phyloP scores from a whole-genome alignment of 768 basidiomycete species.

The Phaffia australis region DNA sequence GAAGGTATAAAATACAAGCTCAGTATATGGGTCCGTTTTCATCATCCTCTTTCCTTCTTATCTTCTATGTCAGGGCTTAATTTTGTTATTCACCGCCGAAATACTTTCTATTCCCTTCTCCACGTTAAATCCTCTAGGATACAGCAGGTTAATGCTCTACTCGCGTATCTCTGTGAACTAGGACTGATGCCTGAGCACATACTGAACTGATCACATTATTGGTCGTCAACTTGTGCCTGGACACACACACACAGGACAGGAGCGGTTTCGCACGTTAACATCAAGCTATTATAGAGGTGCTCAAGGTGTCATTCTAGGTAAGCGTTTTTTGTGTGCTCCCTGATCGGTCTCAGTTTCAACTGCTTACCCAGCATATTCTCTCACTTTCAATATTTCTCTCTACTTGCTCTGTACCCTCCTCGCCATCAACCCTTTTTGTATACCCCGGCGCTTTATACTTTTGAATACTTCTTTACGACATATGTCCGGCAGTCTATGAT shows the following conservation, averaged over 20 bases:
- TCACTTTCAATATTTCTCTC: not conserved
- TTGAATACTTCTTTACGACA: not conserved
- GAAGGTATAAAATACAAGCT: constrained; percentile 51
- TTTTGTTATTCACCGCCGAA: too few relatives aligned
- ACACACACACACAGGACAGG: constrained; percentile 94
- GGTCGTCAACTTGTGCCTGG: not conserved
- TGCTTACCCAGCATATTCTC: not conserved
- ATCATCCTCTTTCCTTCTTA: not conserved
- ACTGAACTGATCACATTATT: not conserved
- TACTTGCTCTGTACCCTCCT: too few relatives aligned
- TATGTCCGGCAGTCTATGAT: constrained; percentile 66
- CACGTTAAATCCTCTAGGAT: constrained; percentile 2
- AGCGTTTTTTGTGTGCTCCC: constrained; percentile 22
- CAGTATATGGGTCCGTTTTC: constrained; percentile 75
- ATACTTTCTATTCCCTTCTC: not conserved
- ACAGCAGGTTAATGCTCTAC: constrained; percentile 6
- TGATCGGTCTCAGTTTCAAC: not conserved
- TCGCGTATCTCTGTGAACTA: not conserved
- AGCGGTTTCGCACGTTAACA: constrained; percentile 90
- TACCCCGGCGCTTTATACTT: too few relatives aligned
- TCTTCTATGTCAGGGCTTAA: not conserved
- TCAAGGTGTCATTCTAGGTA: constrained; percentile 44
- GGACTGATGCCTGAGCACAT: not conserved
- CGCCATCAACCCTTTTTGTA: too few relatives aligned
- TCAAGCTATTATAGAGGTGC: constrained; percentile 40